Evolutionary conservation across 169 alveolate genomes (phyloP).

Genomic region (Eimeria sp.): DNA sequence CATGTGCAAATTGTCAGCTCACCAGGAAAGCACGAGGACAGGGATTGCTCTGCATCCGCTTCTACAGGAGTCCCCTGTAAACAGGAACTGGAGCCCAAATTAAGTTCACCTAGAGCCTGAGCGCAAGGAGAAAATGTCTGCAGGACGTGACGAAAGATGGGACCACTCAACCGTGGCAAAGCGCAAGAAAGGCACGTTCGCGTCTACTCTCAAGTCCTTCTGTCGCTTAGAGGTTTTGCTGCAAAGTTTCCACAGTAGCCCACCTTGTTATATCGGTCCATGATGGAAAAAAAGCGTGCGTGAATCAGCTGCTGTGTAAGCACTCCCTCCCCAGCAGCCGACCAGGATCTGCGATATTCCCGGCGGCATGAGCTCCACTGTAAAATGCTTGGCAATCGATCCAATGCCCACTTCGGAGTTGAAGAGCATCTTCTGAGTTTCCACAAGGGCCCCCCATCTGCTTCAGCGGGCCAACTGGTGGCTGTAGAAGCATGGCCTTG

Average conservation of each 20-base stretch:
- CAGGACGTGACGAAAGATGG: background rate
- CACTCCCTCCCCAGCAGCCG: background rate
- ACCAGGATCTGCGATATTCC: background rate
- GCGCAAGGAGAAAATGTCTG: background rate
- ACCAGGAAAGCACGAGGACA: background rate
- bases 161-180: background rate
- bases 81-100: background rate
- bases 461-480: background rate
- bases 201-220: background rate
- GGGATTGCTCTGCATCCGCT: background rate
- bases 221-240: background rate
- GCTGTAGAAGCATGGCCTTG: background rate
- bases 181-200: background rate
- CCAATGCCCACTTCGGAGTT: background rate
- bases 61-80: background rate
- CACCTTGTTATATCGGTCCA: constrained; percentile 58
- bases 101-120: constrained; percentile 45
- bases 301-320: constrained; percentile 12
- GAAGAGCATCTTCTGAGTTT: background rate
- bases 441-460: background rate
- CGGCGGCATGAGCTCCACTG: background rate
- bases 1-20: background rate
- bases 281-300: constrained; percentile 11
- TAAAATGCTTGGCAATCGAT: background rate
- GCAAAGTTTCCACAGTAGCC: background rate